Percentiles rank a stretch among this genome's conserved stretches.
These are phyloP conservation scores for Neopestalotiopsis sp. DNA, from an alignment of 2,329 filamentous ascomycete genomes.

Conservation along the genomic window DNA sequence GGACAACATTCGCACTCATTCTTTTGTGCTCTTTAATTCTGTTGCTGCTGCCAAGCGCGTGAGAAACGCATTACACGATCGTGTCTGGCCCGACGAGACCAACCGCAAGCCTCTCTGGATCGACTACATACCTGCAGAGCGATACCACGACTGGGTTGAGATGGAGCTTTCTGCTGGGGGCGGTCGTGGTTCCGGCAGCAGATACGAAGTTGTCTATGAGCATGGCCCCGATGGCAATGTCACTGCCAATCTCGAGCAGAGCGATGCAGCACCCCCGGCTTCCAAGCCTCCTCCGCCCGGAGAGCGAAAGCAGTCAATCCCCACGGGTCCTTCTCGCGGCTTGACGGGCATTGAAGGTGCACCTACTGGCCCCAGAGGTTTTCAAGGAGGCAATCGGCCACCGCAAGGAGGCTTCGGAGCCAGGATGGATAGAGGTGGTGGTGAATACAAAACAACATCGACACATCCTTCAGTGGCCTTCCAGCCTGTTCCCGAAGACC, in stretches of 20 bases:
- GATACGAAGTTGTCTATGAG: conserved; percentile 79
- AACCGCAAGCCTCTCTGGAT: conserved; percentile 84
- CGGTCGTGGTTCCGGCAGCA: conserved; percentile 44
- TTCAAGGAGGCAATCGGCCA: conserved; percentile 35
- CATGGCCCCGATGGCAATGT: conserved; percentile 58
- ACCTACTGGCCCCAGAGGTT: conserved; percentile 45
- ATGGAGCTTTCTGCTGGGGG: conserved; percentile 60
- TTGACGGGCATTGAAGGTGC: conserved; percentile 37
- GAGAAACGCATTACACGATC: conserved; percentile 75
- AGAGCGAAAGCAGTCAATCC: conserved; percentile 31
- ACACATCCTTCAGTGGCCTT: conserved; percentile 49
- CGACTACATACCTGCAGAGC: conserved; percentile 84
- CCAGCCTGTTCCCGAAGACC: conserved; percentile 65
- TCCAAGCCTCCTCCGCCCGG: conserved; percentile 22
- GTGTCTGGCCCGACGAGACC: conserved; percentile 85
- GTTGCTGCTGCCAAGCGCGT: conserved; percentile 76
- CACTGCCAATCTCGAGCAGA: conserved; percentile 61
- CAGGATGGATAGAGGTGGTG: conserved; percentile 28
- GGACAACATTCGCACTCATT: conserved; percentile 86
- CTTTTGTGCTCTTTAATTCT: conserved; percentile 75
- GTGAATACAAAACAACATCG: conserved; percentile 40
- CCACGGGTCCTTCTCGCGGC: conserved; percentile 35
- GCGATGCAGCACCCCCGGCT: conserved; percentile 32
- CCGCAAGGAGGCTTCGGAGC: conserved; percentile 20
- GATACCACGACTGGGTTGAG: conserved; percentile 75